These are phyloP conservation scores for Xerocomus brunneocitrinus DNA, from an alignment of 768 basidiomycete species.

Conservation along the genomic window DNA sequence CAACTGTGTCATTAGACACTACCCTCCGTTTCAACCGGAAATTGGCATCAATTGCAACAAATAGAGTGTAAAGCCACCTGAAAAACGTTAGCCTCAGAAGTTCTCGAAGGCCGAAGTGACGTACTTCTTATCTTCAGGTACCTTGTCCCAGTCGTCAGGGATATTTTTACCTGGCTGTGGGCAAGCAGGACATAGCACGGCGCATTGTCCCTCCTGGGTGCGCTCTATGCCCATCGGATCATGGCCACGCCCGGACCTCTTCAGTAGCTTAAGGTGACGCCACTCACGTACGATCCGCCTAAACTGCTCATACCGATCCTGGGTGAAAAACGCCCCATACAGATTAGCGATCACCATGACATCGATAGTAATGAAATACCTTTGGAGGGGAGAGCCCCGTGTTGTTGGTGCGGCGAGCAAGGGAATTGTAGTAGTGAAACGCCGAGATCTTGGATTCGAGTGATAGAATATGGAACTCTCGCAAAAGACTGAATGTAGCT, in stretches of 20 bases:
- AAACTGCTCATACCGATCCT: not conserved
- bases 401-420: not conserved
- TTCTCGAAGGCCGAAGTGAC: too few species aligned
- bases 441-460: not conserved
- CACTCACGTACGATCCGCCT: not conserved
- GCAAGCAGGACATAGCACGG: not conserved
- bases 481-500: not conserved
- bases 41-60: slow-evolving; percentile 27
- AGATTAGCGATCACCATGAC: too few species aligned
- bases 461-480: not conserved
- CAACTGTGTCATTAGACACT: slow-evolving; percentile 6
- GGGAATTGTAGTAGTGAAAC: not conserved
- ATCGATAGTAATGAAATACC: not conserved
- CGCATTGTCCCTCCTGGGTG: not conserved
- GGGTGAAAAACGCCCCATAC: too few species aligned
- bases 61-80: slow-evolving; percentile 15
- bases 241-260: not conserved
- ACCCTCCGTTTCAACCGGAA: slow-evolving; percentile 23
- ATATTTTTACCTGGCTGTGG: not conserved
- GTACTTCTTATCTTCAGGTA: not conserved
- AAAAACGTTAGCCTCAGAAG: not conserved
- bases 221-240: not conserved
- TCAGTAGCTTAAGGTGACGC: not conserved
- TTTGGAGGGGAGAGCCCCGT: not conserved
- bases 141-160: not conserved